phyloP scores from a whole-genome alignment of 2,329 filamentous ascomycete genomes.

The Pseudogymnoascus sp. region DNA sequence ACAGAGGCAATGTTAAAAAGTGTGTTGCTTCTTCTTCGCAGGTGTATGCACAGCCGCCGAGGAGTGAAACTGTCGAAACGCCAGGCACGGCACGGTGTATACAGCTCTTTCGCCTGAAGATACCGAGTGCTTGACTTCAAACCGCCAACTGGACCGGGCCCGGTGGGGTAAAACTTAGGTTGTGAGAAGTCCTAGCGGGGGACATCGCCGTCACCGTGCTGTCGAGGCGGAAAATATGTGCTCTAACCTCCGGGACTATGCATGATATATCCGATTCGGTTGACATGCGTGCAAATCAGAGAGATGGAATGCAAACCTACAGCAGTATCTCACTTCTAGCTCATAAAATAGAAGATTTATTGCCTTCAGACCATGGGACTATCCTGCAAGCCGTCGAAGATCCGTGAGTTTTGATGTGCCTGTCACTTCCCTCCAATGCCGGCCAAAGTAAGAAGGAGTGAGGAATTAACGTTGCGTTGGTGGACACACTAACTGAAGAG shows the following conservation, averaged over 20 bases:
- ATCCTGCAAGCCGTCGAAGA: background rate
- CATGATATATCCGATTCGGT: background rate
- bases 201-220: background rate
- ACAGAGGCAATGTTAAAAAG: background rate
- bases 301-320: background rate
- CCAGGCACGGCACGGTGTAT: constrained; percentile 4
- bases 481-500: background rate
- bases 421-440: background rate
- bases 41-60: constrained; percentile 4
- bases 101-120: background rate
- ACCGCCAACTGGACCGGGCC: background rate
- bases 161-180: background rate
- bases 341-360: background rate
- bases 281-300: background rate
- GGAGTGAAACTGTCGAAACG: constrained; percentile 12
- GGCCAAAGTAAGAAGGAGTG: background rate
- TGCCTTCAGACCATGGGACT: background rate
- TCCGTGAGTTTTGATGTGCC: background rate
- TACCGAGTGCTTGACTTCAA: background rate
- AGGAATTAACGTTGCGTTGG: background rate
- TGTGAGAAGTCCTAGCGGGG: background rate
- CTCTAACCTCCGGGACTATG: background rate
- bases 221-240: background rate
- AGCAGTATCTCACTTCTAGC: background rate
- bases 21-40: background rate